Percentiles rank a stretch among this genome's conserved stretches.
Conservation (phyloP, 1,139 yeast species). For the Hansenula lynferdii region DNA sequence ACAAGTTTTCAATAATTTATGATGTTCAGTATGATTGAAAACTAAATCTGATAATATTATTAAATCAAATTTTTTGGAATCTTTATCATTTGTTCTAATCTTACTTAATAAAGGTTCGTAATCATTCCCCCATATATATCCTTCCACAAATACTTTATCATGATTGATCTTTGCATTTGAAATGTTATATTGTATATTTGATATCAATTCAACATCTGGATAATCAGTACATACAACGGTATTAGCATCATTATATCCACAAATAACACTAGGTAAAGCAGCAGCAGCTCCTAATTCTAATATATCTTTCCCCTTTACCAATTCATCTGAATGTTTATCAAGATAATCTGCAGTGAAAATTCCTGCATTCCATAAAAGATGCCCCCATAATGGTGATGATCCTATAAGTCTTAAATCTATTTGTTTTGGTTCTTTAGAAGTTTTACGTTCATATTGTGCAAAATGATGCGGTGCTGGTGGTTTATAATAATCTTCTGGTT, state of each 20-base stretch:
- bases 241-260: conserved; percentile 62
- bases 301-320: conserved; percentile 58
- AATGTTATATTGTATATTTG: conserved; percentile 69
- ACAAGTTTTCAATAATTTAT: conserved; percentile 66
- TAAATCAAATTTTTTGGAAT: conserved; percentile 62
- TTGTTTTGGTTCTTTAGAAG: conserved; percentile 37
- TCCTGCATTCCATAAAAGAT: conserved; percentile 92
- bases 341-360: conserved; percentile 77
- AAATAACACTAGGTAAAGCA: conserved; percentile 76
- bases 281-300: conserved; percentile 93
- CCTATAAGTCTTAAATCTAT: conserved; percentile 75
- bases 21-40: conserved; percentile 91
- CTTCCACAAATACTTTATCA: conserved; percentile 52
- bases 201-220: conserved; percentile 82
- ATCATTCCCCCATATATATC: conserved; percentile 91
- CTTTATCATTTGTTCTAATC: conserved; percentile 27
- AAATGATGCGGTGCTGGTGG: conserved; percentile 69
- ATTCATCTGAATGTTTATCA: conserved; percentile 51
- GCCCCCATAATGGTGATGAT: conserved; percentile 93
- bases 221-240: conserved; percentile 81
- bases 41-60: conserved; percentile 84
- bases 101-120: conserved; percentile 38
- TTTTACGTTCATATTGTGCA: conserved; percentile 57
- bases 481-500: conserved; percentile 73
- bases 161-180: conserved; percentile 27